These are phyloP conservation scores for Houttuynia cordata DNA, from an alignment of 164 flowering plant genomes.

Conservation along the genomic window DNA sequence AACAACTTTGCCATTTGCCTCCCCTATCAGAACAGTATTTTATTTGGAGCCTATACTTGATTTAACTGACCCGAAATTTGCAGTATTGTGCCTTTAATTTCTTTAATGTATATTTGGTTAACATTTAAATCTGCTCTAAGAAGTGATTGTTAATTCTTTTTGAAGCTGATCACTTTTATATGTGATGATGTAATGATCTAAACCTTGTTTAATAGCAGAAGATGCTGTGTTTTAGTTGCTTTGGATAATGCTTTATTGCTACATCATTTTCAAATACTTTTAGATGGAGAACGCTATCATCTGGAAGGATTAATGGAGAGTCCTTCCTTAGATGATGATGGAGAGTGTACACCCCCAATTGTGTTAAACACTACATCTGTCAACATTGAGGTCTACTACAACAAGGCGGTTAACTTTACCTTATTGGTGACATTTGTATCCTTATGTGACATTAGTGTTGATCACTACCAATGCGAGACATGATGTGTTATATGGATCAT, in stretches of 20 bases:
- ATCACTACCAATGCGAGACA: slow-evolving; percentile 5
- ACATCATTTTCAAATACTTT: slow-evolving; percentile 3
- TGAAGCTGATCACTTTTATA: too few relatives aligned
- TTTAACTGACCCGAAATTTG: too few relatives aligned
- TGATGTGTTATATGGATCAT: background rate
- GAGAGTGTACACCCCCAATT: slow-evolving; percentile 85
- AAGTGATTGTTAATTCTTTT: too few relatives aligned
- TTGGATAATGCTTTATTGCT: background rate
- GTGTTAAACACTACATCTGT: slow-evolving; percentile 80
- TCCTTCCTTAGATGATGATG: slow-evolving; percentile 79
- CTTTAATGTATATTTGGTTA: too few relatives aligned
- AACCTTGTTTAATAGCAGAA: background rate
- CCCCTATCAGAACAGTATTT: too few relatives aligned
- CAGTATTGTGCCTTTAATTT: too few relatives aligned
- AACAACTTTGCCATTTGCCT: too few relatives aligned
- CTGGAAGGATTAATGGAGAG: slow-evolving; percentile 91
- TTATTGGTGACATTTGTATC: slow-evolving; percentile 99
- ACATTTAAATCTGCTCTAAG: too few relatives aligned
- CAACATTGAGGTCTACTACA: slow-evolving; percentile 87
- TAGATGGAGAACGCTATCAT: slow-evolving; percentile 69
- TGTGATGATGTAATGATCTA: too few relatives aligned
- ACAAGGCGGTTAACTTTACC: slow-evolving; percentile 95
- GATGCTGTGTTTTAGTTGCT: too few relatives aligned
- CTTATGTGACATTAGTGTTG: slow-evolving; percentile 15
- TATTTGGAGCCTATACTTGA: too few relatives aligned